Percentiles rank a stretch among this genome's conserved stretches.
phyloP scores from a whole-genome alignment of 805 yeast species.

The Hanseniaspora vineae region DNA sequence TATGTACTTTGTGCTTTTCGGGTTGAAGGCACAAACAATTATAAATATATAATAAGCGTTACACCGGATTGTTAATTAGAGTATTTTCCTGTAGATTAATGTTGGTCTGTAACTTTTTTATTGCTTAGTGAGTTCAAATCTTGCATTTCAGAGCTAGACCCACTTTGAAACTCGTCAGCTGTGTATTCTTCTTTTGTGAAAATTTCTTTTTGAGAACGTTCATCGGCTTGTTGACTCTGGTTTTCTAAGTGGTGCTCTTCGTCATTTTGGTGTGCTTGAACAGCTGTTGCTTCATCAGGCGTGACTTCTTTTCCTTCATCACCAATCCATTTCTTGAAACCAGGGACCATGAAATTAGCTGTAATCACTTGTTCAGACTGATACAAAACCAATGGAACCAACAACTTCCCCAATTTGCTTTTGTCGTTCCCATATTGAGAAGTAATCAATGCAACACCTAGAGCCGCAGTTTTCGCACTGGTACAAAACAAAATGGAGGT shows the following conservation, averaged over 20 bases:
- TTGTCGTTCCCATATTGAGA: constrained; percentile 62
- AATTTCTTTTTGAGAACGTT: too few relatives aligned
- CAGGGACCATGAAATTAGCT: constrained; percentile 57
- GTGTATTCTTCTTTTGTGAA: too few relatives aligned
- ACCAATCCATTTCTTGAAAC: constrained; percentile 57
- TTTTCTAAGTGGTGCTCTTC: background rate
- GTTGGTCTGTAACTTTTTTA: background rate
- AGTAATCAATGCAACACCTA: constrained; percentile 74
- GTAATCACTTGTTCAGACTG: constrained; percentile 80
- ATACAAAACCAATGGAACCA: constrained; percentile 75
- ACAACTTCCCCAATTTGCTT: constrained; percentile 50
- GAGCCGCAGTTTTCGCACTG: constrained; percentile 87
- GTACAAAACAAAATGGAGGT: constrained; percentile 78
- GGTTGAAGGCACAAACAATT: background rate
- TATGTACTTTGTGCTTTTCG: background rate
- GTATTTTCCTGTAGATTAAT: too few relatives aligned
- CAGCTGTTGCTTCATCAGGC: background rate
- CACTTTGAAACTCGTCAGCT: background rate
- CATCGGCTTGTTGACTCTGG: too few relatives aligned
- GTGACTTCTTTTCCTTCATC: constrained; percentile 7
- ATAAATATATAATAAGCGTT: background rate
- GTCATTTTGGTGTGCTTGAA: background rate
- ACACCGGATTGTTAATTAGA: too few relatives aligned
- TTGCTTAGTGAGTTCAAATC: background rate
- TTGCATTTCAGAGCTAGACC: background rate